These are phyloP conservation scores for Botrytis medusae DNA, from an alignment of 2,329 filamentous ascomycete species.

Conservation along the genomic window DNA sequence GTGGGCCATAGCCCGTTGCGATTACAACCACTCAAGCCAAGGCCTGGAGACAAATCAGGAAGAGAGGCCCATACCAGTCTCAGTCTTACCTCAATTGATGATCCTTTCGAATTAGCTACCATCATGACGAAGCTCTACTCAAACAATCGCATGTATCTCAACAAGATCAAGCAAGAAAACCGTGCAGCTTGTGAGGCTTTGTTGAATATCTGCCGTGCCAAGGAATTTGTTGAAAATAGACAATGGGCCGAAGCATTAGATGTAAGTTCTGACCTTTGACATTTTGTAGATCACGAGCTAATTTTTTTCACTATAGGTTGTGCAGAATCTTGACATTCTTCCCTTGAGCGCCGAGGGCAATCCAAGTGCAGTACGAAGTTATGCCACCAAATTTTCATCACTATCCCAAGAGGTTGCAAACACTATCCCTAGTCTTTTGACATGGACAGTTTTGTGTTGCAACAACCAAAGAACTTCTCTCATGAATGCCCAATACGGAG, in stretches of 20 bases:
- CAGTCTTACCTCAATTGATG: constrained; percentile 66
- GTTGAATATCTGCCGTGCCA: constrained; percentile 60
- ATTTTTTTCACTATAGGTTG: constrained; percentile 55
- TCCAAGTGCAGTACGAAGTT: constrained; percentile 73
- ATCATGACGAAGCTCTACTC: constrained; percentile 65
- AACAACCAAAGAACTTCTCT: constrained; percentile 74
- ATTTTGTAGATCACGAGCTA: constrained; percentile 26
- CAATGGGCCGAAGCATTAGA: constrained; percentile 63
- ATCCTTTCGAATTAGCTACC: constrained; percentile 61
- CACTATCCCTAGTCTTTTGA: constrained; percentile 85
- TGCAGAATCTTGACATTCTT: constrained; percentile 73
- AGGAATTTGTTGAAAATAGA: constrained; percentile 56
- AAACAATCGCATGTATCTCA: constrained; percentile 58
- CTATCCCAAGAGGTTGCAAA: constrained; percentile 79
- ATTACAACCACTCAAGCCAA: constrained; percentile 54
- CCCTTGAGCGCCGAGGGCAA: constrained; percentile 75
- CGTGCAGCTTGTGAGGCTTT: constrained; percentile 59
- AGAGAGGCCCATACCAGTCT: constrained; percentile 44
- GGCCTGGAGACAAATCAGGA: constrained; percentile 25
- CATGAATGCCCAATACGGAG: constrained; percentile 69
- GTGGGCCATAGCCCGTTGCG: constrained; percentile 78
- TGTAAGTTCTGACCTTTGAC: constrained; percentile 49
- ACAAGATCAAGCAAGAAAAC: constrained; percentile 57
- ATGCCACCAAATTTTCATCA: constrained; percentile 76
- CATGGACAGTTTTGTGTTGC: constrained; percentile 91